Evolutionary conservation across 2,329 filamentous ascomycete species (phyloP), one percentile per base, ranked within the genome.

Genomic region (Lachnum nothofagi): DNA sequence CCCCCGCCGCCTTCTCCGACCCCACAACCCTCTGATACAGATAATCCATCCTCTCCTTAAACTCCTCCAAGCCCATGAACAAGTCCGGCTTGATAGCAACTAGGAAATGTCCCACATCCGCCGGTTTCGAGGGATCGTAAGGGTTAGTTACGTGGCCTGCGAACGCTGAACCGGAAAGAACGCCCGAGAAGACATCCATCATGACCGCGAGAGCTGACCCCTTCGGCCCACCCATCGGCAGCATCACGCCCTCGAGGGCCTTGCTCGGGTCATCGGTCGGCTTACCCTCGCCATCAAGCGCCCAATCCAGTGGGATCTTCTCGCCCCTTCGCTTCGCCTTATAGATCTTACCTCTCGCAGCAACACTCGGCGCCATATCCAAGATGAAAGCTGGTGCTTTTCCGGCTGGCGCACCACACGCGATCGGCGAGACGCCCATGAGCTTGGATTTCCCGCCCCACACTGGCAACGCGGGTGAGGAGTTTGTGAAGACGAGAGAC

Each of bases 101-200:
- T 1, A 90, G 63, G 53, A 89, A 88, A 63, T 90, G 86, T 0
- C 86, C 86, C 0, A 89, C 86, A 59, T 89, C 81, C 0, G 83
- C 81, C 1, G 80, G 74, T 49, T 74, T 78, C 0, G 78, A 82
- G 2, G 83, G 75, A 60, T 90, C 86, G 64, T 93, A 93, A 0
- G 88, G 88, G 16, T 79, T 79, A 0, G 82, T 86, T 16, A 93
- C 88, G 60, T 86, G 74, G 0, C 87, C 87, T 0, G 86, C 88
- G 67, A 88, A 93, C 0, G 86, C 86, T 25, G 82, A 84, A 0
- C 87, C 88, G 0, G 85, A 88, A 0, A 93, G 61, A 0, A 87
- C 83, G 0, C 87, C 88, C 0, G 86, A 90, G 63, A 93, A 91
- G 2, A 94, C 85, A 62, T 93, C 87, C 88, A 93, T 93, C 85